A percentile compares a stretch with the other conserved stretches of the same genome.
Evolutionary conservation across 805 yeast genomes (phyloP).

Genomic region (Candida dendrica): DNA sequence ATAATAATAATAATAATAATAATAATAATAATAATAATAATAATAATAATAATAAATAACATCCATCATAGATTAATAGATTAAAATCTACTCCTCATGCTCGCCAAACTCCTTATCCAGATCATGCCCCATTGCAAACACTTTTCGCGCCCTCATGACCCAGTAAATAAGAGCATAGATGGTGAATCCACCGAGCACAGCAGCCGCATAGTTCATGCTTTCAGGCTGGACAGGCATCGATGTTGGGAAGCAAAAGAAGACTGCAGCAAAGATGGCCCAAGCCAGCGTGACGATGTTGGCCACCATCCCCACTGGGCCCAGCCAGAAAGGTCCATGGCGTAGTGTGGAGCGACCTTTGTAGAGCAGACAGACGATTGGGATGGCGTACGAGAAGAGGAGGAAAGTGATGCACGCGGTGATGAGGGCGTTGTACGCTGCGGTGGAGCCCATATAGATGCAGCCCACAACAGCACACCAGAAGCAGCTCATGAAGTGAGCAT

Average conservation of each 20-base stretch:
- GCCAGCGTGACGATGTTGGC: conserved; percentile 42
- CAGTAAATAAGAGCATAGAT: conserved; percentile 44
- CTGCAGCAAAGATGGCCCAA: conserved; percentile 54
- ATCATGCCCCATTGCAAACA: conserved; percentile 22
- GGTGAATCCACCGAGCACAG: conserved; percentile 42
- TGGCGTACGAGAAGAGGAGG: conserved; percentile 47
- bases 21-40: no score
- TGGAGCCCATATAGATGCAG: conserved; percentile 57
- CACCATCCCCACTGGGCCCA: conserved; percentile 45
- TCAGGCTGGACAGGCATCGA: conserved; percentile 52
- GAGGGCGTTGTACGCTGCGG: conserved; percentile 61
- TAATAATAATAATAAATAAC: no score
- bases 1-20: no score
- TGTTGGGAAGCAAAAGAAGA: conserved; percentile 61
- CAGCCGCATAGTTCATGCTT: conserved; percentile 63
- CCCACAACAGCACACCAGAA: conserved; percentile 47
- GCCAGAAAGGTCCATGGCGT: conserved; percentile 62
- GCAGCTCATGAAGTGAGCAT: conserved; percentile 51
- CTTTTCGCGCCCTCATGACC: conserved; percentile 34
- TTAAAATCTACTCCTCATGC: conserved; percentile 3
- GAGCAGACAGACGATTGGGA: conserved; percentile 45
- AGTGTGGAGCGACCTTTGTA: conserved; percentile 43
- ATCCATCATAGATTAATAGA: no score
- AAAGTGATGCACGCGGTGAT: conserved; percentile 55
- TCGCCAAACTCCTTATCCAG: conserved; percentile 19